These are phyloP conservation scores for Epichloe uncinata DNA, from an alignment of 2,329 filamentous ascomycete genomes.

Conservation along the genomic window DNA sequence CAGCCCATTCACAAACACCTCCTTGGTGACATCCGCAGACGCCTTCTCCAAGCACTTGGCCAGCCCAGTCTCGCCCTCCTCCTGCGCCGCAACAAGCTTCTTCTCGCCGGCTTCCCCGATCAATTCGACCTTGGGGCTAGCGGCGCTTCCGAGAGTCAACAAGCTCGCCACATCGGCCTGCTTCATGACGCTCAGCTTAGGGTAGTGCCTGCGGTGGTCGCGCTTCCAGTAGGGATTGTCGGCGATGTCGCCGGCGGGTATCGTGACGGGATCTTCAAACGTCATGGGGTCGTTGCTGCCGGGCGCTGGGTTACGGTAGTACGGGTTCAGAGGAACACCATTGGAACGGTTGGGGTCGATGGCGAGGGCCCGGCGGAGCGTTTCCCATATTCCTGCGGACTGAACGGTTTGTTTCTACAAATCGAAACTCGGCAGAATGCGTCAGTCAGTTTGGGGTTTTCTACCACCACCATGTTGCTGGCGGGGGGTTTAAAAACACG, in stretches of 20 bases:
- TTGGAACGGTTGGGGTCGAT: conserved; percentile 82
- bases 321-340: conserved; percentile 83
- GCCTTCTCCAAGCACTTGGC: conserved; percentile 54
- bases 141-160: conserved; percentile 71
- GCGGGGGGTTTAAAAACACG: too few relatives aligned
- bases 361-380: conserved; percentile 62
- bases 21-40: conserved; percentile 34
- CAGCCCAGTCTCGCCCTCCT: conserved; percentile 62
- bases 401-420: conserved; percentile 89
- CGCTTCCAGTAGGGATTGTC: conserved; percentile 64
- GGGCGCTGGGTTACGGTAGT: conserved; percentile 70
- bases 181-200: conserved; percentile 61
- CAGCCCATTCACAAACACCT: conserved; percentile 64
- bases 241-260: conserved; percentile 38
- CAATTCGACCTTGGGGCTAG: conserved; percentile 68
- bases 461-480: too few relatives aligned
- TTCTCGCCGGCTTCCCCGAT: conserved; percentile 47
- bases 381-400: conserved; percentile 78
- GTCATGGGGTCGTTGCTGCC: conserved; percentile 26
- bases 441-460: too few relatives aligned
- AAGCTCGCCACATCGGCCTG: conserved; percentile 80
- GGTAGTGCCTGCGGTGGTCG: conserved; percentile 72
- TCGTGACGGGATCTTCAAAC: conserved; percentile 36
- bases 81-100: conserved; percentile 61
- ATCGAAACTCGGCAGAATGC: too few relatives aligned